Evolutionary conservation across 768 basidiomycete species (phyloP), one percentile per base, ranked within the genome.

Genomic region (Amanita rubescens): DNA sequence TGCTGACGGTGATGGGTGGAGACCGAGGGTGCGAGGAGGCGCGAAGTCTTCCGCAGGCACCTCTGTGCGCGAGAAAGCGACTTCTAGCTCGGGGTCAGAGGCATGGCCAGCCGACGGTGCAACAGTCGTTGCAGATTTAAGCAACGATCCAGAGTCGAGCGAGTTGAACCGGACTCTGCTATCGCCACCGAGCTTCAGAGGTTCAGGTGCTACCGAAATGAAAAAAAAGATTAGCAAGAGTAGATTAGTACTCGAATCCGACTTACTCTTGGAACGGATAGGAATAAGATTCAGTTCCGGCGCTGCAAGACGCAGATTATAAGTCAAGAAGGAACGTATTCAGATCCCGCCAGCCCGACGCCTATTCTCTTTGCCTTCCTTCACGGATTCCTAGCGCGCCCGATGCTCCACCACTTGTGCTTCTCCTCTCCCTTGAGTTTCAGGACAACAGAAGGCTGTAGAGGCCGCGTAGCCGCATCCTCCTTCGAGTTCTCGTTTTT

Each of bases 371-470:
- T 71, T 72, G 57, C 65, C 67, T 57, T 67, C 65, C 57, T 71
- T 66, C 57, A 75, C 75, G 14, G 69, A 66, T 79, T 89, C 59
- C 84, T 69, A 9, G 85, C 85, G 12, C 86, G 70, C 5, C 86
- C 82, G 55, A 91, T 82, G 57, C 78, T 90, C 90, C 88, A 91
- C 87, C 88, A 91, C 65, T 82, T 86, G 61, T 76, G 74, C 60
- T 74, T 79, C 56, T 75, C 78, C 52, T 71, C 73, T 53, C 70
- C 61, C 55, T 65, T 59, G 34, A 71, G 73, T 55, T 67, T 68
- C 43, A 58, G 24, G 10, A 57, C 14, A 2, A 25, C 53, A 25
- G 56, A 33, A 56, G 66, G 63, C 70, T 76, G 63, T 4, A 30
- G 27, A 66, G 66, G 65, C 57, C 30, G 44, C 2, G 30, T 17